Conservation (phyloP, 1,139 yeast genomes). For the Blastobotrys persicus region DNA sequence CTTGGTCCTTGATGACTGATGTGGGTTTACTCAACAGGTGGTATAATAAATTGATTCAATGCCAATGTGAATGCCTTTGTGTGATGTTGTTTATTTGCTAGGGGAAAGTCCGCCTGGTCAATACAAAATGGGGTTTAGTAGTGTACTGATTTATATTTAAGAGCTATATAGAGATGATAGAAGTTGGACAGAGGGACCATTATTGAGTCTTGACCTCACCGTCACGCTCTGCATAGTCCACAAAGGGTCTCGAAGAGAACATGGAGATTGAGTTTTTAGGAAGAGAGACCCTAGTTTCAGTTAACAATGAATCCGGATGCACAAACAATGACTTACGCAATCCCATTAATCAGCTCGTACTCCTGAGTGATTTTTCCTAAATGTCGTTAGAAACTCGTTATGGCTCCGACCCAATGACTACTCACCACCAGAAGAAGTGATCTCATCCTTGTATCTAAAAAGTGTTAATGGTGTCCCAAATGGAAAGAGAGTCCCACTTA, state of each 20-base stretch:
- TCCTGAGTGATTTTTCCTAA: conserved; percentile 28
- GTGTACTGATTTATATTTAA: too few relatives aligned
- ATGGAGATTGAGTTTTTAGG: conserved; percentile 33
- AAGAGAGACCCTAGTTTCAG: conserved; percentile 26
- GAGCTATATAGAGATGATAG: too few relatives aligned
- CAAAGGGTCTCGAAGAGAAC: conserved; percentile 23
- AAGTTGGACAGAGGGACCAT: too few relatives aligned
- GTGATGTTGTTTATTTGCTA: too few relatives aligned
- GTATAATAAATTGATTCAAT: too few relatives aligned
- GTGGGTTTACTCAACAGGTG: too few relatives aligned
- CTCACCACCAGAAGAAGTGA: neutral
- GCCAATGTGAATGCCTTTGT: too few relatives aligned
- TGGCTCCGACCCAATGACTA: neutral
- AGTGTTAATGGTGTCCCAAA: conserved; percentile 1
- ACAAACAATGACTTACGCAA: conserved; percentile 22
- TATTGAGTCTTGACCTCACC: too few relatives aligned
- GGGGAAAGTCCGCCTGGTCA: too few relatives aligned
- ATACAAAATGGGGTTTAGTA: too few relatives aligned
- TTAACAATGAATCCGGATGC: conserved; percentile 1
- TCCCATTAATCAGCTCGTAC: conserved; percentile 34
- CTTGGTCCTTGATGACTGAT: too few relatives aligned
- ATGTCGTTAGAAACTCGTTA: neutral
- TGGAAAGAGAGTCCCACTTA: neutral
- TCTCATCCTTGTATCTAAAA: neutral
- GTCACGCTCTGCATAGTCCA: too few relatives aligned